Conservation (phyloP, 106 monocot species). For the Apostasia ramifera region DNA sequence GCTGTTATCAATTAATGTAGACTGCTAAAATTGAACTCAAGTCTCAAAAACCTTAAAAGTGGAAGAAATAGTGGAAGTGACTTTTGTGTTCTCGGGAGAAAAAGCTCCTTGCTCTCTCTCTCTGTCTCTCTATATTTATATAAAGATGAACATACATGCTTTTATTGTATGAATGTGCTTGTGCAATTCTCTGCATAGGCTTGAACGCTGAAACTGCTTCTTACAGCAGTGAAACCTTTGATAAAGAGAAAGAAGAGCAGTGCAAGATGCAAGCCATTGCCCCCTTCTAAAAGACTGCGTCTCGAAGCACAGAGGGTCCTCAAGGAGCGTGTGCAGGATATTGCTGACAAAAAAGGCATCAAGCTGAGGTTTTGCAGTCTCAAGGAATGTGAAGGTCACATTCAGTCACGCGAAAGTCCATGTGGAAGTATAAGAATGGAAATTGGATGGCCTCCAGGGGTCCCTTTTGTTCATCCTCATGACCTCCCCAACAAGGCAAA, state of each 20-base stretch:
- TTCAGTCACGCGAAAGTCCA: slow-evolving; percentile 55
- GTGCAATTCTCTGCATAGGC: too few relatives aligned
- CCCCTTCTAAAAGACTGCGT: slow-evolving; percentile 88
- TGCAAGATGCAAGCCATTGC: slow-evolving; percentile 58
- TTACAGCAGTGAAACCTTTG: slow-evolving; percentile 44
- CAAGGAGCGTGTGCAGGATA: slow-evolving; percentile 81
- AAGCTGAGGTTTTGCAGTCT: slow-evolving; percentile 82
- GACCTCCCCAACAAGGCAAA: slow-evolving; percentile 95
- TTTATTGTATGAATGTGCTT: too few relatives aligned
- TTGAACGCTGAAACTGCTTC: too few relatives aligned
- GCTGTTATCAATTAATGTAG: too few relatives aligned
- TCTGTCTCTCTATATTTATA: too few relatives aligned
- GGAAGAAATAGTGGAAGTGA: too few relatives aligned
- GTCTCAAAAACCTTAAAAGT: too few relatives aligned
- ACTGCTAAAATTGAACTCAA: too few relatives aligned
- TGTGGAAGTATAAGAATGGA: slow-evolving; percentile 66
- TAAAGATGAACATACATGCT: too few relatives aligned
- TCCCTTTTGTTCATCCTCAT: slow-evolving; percentile 98
- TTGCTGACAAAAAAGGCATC: slow-evolving; percentile 92
- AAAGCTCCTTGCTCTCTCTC: too few relatives aligned
- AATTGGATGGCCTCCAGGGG: slow-evolving; percentile 88
- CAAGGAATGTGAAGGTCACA: slow-evolving; percentile 78
- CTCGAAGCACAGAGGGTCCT: slow-evolving; percentile 90
- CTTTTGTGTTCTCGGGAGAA: too few relatives aligned
- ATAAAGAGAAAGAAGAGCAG: slow-evolving; percentile 60